phyloP scores from a whole-genome alignment of 352 stramenopile species.

The Phytophthora rubi region DNA sequence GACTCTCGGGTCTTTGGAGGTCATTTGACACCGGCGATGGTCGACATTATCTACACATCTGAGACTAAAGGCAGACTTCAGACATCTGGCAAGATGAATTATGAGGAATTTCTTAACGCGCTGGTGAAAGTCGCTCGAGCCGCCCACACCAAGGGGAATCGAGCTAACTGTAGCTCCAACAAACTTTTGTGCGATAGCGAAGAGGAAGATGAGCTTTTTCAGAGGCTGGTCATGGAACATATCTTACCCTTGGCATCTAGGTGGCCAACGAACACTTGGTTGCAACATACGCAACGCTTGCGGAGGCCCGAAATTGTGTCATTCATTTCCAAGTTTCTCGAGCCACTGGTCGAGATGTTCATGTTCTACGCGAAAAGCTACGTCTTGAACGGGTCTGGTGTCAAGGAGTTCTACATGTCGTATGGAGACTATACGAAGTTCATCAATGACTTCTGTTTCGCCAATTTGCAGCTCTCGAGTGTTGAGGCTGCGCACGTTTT shows the following conservation, averaged over 20 bases:
- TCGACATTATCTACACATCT: constrained; percentile 81
- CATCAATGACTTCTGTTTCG: constrained; percentile 77
- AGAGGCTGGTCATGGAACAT: constrained; percentile 59
- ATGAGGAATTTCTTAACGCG: constrained; percentile 82
- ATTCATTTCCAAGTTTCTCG: constrained; percentile 73
- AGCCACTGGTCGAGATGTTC: constrained; percentile 74
- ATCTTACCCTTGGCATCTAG: constrained; percentile 65
- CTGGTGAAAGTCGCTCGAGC: constrained; percentile 67
- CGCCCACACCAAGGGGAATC: constrained; percentile 38
- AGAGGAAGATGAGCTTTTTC: constrained; percentile 63
- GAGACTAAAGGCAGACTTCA: constrained; percentile 75
- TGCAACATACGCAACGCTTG: constrained; percentile 54
- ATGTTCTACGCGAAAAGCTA: constrained; percentile 80
- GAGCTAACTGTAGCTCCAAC: constrained; percentile 30
- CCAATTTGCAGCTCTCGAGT: constrained; percentile 72
- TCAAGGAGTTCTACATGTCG: constrained; percentile 76
- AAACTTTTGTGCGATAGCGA: constrained; percentile 47
- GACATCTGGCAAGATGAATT: constrained; percentile 73
- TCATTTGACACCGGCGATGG: constrained; percentile 68
- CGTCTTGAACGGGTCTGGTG: constrained; percentile 41
- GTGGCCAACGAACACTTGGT: constrained; percentile 63
- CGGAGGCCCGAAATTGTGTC: constrained; percentile 55
- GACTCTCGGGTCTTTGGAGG: constrained; percentile 62
- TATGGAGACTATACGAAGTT: constrained; percentile 78
- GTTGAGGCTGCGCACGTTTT: constrained; percentile 77